Percentiles rank a stretch among this genome's conserved stretches.
These are phyloP conservation scores for Trichosanthes cucumerina DNA, from an alignment of 306 rosid genomes.

Conservation along the genomic window DNA sequence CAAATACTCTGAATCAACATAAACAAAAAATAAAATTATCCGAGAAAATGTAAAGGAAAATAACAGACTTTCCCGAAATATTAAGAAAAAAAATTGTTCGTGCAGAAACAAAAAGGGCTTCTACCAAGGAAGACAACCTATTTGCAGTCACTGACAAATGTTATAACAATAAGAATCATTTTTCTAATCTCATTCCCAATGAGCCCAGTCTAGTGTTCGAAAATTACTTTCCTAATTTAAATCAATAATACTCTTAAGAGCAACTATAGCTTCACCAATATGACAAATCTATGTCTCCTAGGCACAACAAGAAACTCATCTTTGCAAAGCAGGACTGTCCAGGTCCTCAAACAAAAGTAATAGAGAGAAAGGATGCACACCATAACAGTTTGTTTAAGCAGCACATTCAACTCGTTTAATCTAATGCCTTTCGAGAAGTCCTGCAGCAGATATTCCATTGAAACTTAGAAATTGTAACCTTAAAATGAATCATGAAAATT, in stretches of 20 bases:
- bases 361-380: conserved; percentile 31
- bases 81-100: neutral
- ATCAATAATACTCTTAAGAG: neutral
- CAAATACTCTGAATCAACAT: neutral
- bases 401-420: conserved; percentile 86
- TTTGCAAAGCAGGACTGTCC: neutral
- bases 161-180: neutral
- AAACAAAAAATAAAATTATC: no score
- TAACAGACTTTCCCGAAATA: neutral
- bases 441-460: conserved; percentile 42
- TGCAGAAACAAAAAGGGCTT: neutral
- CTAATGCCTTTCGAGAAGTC: conserved; percentile 88
- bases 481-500: conserved; percentile 7
- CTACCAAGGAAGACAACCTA: neutral
- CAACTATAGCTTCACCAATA: neutral
- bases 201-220: neutral
- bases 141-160: neutral
- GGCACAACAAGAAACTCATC: neutral
- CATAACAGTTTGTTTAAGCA: conserved; percentile 88
- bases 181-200: neutral
- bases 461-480: conserved; percentile 8
- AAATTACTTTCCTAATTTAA: neutral
- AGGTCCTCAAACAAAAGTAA: neutral
- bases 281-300: neutral
- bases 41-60: neutral